Conservation (phyloP, 108 stramenopile genomes). For the Skeletonema potamos region DNA sequence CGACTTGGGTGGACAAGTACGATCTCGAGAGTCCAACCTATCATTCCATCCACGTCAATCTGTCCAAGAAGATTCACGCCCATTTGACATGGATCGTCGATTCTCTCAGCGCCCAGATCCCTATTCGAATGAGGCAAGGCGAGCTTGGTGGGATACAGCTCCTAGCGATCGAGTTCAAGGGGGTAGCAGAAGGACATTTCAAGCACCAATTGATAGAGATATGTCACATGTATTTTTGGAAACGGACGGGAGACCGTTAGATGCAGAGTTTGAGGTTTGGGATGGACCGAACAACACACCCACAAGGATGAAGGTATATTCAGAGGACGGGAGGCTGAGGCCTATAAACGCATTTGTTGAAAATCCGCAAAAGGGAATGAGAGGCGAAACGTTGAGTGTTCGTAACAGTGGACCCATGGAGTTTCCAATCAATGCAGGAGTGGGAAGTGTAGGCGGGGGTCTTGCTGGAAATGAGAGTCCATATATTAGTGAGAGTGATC, state of each 20-base stretch:
- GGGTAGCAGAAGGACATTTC: conserved; percentile 30
- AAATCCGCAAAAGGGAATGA: conserved; percentile 20
- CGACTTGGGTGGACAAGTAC: conserved; percentile 22
- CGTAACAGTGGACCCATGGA: conserved; percentile 48
- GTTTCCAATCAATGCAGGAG: conserved; percentile 37
- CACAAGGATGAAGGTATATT: conserved; percentile 41
- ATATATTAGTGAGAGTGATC: conserved; percentile 17
- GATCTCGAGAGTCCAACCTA: conserved; percentile 24
- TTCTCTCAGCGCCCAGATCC: conserved; percentile 34
- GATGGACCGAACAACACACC: conserved; percentile 59
- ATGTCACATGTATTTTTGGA: conserved; percentile 36
- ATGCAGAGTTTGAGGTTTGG: conserved; percentile 46
- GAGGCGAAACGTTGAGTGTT: conserved; percentile 38
- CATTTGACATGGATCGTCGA: conserved; percentile 28
- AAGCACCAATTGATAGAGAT: conserved; percentile 19
- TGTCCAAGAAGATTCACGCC: conserved; percentile 38
- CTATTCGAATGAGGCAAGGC: conserved; percentile 1
- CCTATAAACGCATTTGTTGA: conserved; percentile 39
- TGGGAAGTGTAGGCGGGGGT: conserved; percentile 12
- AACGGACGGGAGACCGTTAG: conserved; percentile 46
- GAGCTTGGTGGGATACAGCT: conserved; percentile 32
- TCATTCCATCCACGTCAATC: conserved; percentile 16
- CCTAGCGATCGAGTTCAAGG: conserved; percentile 31
- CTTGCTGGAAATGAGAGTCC: conserved; percentile 27
- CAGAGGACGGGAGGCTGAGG: conserved; percentile 46